These are phyloP conservation scores for Lichenothelia convexa DNA, from an alignment of 495 filamentous ascomycete genomes.

Conservation along the genomic window DNA sequence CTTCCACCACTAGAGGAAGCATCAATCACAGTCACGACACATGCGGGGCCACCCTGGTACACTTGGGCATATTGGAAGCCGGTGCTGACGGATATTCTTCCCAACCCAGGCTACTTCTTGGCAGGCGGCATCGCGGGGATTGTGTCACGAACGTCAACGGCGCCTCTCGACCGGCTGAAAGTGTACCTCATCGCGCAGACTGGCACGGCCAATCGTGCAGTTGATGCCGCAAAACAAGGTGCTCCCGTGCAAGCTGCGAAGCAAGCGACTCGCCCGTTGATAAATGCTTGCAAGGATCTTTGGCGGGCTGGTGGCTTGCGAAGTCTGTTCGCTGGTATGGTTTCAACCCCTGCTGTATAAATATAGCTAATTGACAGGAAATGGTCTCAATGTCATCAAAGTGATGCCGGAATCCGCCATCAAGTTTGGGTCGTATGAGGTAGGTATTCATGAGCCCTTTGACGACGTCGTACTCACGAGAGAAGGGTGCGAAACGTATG, in stretches of 20 bases:
- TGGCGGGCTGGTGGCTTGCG: conserved; percentile 79
- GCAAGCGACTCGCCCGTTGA: conserved; percentile 46
- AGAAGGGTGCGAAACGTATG: conserved; percentile 66
- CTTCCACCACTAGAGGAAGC: neutral
- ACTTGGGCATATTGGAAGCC: conserved; percentile 18
- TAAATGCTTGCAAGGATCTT: conserved; percentile 51
- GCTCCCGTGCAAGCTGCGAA: conserved; percentile 46
- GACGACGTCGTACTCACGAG: conserved; percentile 1
- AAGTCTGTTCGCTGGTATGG: conserved; percentile 71
- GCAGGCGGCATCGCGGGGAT: conserved; percentile 54
- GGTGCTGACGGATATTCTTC: conserved; percentile 42
- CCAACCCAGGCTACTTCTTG: conserved; percentile 83
- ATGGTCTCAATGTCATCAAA: conserved; percentile 91
- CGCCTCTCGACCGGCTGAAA: conserved; percentile 89
- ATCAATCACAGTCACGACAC: conserved; percentile 2
- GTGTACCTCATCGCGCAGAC: conserved; percentile 95
- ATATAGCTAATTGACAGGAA: conserved; percentile 44
- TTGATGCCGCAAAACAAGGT: conserved; percentile 52
- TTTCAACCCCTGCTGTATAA: neutral
- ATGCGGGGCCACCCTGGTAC: too few species aligned
- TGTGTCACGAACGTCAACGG: conserved; percentile 81
- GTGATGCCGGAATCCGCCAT: conserved; percentile 97
- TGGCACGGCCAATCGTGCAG: conserved; percentile 35
- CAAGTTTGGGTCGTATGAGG: conserved; percentile 88
- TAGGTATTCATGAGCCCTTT: conserved; percentile 13